Percentiles rank a stretch among this genome's conserved stretches.
Evolutionary conservation across 2,329 filamentous ascomycete genomes (phyloP).

Genomic region (Penicillium rolfsii): DNA sequence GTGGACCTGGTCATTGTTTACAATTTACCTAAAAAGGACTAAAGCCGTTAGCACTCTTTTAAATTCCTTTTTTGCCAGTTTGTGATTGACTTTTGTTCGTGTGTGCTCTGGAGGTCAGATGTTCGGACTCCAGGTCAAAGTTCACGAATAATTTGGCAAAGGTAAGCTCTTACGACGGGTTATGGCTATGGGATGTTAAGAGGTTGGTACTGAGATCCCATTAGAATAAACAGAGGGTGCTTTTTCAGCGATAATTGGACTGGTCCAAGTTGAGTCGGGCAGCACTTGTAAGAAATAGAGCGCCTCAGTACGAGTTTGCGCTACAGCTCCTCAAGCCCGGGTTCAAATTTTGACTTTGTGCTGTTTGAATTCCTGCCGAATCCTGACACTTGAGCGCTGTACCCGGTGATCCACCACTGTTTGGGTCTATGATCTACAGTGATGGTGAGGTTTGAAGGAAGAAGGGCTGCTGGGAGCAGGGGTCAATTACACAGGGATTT

Average conservation of each 20-base stretch:
- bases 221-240: background rate
- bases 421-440: background rate
- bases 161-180: background rate
- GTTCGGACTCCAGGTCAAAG: background rate
- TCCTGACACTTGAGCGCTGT: background rate
- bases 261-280: background rate
- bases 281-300: background rate
- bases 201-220: background rate
- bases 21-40: constrained; percentile 1
- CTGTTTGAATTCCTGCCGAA: no score
- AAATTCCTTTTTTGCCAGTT: background rate
- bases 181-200: background rate
- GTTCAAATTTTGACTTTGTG: background rate
- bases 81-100: background rate
- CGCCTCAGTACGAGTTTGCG: background rate
- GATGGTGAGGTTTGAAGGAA: background rate
- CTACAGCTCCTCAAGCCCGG: background rate
- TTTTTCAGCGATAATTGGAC: background rate
- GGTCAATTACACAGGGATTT: background rate
- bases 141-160: background rate
- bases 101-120: background rate
- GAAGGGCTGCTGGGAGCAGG: background rate
- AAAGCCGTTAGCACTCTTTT: background rate
- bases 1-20: background rate
- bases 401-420: background rate